Base-by-base conservation (phyloP, 2,329 filamentous ascomycete species). In the Coniochaeta hoffmannii region DNA sequence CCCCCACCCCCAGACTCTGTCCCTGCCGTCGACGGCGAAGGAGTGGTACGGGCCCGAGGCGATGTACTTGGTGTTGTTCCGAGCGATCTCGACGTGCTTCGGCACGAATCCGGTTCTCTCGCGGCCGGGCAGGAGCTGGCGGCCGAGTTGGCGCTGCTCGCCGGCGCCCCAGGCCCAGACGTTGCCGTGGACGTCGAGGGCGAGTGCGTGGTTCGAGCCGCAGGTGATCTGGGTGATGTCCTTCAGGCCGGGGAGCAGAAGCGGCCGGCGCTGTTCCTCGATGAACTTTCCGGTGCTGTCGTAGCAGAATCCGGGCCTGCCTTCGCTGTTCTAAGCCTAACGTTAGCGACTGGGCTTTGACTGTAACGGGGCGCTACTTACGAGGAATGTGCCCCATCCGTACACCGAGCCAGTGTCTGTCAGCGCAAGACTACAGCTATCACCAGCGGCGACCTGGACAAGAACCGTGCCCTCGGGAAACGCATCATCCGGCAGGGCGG, bases 331-430 rank as follows among this genome's bases (percentile, higher is more conserved):
- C 66, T 46, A 11, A 24, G 2, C 9, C 2, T 44, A 19, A 3
- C 12, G 30, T 31, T 50, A n/a, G n/a, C n/a, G n/a, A n/a, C 10
- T 14, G 14, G 17, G 22, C 10, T 52, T 26, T 35, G 46, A 7
- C 50, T 55, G 35, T 58, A 38, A 36, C 44, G 46, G 24, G 11
- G 19, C 12, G 24, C 14, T 31, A 71, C 77, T 67, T 74, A 82
- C 80, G 63, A 80, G 70, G 71, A 87, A 87, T 10, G 81, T 83
- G 24, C 84, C 84, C 82, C 84, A 87, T 41, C 83, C 83, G 63
- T 84, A 87, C 22, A 88, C 80, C 35, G 76, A 71, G 17, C 84
- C 84, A 53, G 81, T 77, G 19, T 79, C 76, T 4, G 84, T 87
- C 11, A 88, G 73, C 12, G 77, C 83, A 62, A 87, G 85, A 4